Conservation (phyloP, 805 yeast genomes). For the Metschnikowia vanudenii region DNA sequence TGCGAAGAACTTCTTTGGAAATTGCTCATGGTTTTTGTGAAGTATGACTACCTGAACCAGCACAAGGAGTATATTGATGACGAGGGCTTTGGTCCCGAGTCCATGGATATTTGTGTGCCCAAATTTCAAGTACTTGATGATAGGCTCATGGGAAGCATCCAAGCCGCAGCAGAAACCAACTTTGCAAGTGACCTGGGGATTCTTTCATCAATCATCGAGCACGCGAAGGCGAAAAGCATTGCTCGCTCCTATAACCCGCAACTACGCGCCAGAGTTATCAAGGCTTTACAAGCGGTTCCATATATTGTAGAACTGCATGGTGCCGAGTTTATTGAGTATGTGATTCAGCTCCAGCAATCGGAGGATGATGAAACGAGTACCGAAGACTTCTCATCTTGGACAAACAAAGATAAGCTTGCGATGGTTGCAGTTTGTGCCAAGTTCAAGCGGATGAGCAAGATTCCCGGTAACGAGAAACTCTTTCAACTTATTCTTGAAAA, state of each 20-base stretch:
- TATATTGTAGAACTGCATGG: slow-evolving; percentile 67
- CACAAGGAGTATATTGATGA: slow-evolving; percentile 13
- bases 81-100: slow-evolving; percentile 1
- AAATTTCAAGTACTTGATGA: slow-evolving; percentile 47
- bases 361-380: slow-evolving; percentile 30
- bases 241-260: slow-evolving; percentile 35
- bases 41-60: slow-evolving; percentile 23
- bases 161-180: slow-evolving; percentile 22
- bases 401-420: slow-evolving; percentile 52
- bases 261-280: slow-evolving; percentile 56
- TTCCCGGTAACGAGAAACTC: slow-evolving; percentile 53
- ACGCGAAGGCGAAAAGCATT: slow-evolving; percentile 26
- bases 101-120: slow-evolving; percentile 13
- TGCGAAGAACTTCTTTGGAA: slow-evolving; percentile 55
- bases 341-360: slow-evolving; percentile 27
- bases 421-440: slow-evolving; percentile 61
- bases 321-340: slow-evolving; percentile 52
- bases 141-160: slow-evolving; percentile 44
- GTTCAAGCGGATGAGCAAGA: slow-evolving; percentile 61
- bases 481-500: slow-evolving; percentile 51
- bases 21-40: slow-evolving; percentile 38
- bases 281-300: slow-evolving; percentile 58
- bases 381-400: slow-evolving; percentile 33
- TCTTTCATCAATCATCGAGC: slow-evolving; percentile 36
- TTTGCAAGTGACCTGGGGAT: slow-evolving; percentile 32